A percentile compares a stretch with the other conserved stretches of the same genome.
Conservation (phyloP, 352 stramenopile genomes). For the Phytophthora sp. region DNA sequence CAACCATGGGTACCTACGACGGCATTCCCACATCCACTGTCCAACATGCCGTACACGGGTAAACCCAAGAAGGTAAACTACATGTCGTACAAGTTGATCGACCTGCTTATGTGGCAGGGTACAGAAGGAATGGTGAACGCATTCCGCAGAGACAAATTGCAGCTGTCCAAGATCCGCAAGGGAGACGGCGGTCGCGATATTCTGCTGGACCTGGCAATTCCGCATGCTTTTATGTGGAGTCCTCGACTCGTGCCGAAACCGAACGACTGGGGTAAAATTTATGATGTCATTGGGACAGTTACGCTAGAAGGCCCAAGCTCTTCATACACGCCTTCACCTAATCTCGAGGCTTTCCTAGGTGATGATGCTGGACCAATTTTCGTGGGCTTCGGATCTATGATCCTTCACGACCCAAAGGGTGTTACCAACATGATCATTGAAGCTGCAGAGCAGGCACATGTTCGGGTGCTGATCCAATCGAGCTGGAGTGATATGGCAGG, state of each 20-base stretch:
- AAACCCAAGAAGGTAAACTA: conserved; percentile 71
- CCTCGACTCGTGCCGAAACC: conserved; percentile 88
- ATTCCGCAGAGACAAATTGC: conserved; percentile 68
- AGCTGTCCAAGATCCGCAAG: conserved; percentile 70
- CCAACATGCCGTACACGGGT: conserved; percentile 81
- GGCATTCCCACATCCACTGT: conserved; percentile 91
- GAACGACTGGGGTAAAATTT: conserved; percentile 88
- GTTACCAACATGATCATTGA: conserved; percentile 89
- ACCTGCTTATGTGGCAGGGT: conserved; percentile 80
- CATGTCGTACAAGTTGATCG: conserved; percentile 89
- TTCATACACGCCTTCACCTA: conserved; percentile 55
- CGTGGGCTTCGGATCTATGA: conserved; percentile 95
- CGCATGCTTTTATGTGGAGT: conserved; percentile 92
- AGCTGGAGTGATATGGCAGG: conserved; percentile 86
- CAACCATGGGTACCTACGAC: conserved; percentile 90
- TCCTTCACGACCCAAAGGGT: conserved; percentile 80
- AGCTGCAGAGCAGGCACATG: conserved; percentile 56
- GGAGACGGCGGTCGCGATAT: conserved; percentile 63
- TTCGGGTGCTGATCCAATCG: conserved; percentile 91
- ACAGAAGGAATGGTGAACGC: conserved; percentile 81
- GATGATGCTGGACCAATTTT: conserved; percentile 85
- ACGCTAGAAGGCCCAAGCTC: conserved; percentile 44
- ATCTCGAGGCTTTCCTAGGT: conserved; percentile 74
- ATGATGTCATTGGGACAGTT: conserved; percentile 91
- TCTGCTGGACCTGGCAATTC: conserved; percentile 74